Percentiles rank a stretch among this genome's conserved stretches.
Evolutionary conservation across 2,329 filamentous ascomycete species (phyloP).

Genomic region (Dendryphion nanum): DNA sequence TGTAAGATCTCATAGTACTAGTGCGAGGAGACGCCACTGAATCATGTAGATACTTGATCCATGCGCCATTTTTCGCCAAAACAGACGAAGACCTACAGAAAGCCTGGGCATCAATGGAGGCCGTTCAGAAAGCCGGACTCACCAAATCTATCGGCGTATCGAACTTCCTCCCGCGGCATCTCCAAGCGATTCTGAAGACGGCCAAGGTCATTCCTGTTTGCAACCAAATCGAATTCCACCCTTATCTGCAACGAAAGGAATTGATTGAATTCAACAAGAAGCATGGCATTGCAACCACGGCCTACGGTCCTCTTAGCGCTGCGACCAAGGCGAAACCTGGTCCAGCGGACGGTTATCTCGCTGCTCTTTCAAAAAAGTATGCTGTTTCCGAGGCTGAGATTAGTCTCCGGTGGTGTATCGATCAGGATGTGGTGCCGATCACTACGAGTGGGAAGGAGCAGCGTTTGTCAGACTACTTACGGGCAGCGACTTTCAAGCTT

Average conservation of each 20-base stretch:
- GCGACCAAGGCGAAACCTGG: conserved; percentile 56
- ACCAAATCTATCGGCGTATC: conserved; percentile 62
- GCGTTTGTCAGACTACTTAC: conserved; percentile 57
- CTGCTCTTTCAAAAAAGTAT: conserved; percentile 59
- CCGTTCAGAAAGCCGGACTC: conserved; percentile 56
- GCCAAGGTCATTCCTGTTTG: conserved; percentile 58
- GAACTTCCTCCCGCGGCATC: conserved; percentile 55
- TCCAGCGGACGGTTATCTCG: conserved; percentile 54
- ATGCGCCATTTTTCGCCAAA: conserved; percentile 58
- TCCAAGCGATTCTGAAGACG: conserved; percentile 53
- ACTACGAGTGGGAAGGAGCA: conserved; percentile 62
- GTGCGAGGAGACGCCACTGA: not conserved
- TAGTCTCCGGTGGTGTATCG: conserved; percentile 59
- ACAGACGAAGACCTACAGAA: conserved; percentile 55
- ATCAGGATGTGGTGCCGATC: conserved; percentile 58
- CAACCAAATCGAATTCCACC: conserved; percentile 70
- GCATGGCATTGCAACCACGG: conserved; percentile 48
- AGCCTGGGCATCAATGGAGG: conserved; percentile 61
- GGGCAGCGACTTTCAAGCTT: conserved; percentile 56
- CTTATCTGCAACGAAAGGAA: conserved; percentile 62
- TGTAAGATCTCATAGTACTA: conserved; percentile 44
- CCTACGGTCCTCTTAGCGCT: conserved; percentile 50
- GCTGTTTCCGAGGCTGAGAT: conserved; percentile 58
- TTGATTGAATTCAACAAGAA: conserved; percentile 55
- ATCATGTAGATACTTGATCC: conserved; percentile 56